Conservation (phyloP, 768 basidiomycete species). For the Auriscalpium microsporum region DNA sequence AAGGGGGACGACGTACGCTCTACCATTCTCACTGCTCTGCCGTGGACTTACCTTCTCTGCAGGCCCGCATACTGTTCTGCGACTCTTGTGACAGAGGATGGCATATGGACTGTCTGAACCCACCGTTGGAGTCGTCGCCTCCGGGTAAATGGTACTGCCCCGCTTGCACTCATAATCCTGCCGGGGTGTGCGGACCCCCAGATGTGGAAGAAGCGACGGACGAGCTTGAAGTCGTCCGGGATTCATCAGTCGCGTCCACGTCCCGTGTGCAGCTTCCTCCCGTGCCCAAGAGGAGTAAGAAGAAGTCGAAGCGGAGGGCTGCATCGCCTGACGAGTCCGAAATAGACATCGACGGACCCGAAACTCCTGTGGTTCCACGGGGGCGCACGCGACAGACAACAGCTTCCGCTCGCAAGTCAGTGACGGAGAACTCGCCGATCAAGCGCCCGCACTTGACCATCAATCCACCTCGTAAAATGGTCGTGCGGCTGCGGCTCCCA, state of each 20-base stretch:
- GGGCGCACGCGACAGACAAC: slow-evolving; percentile 4
- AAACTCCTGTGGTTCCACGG: slow-evolving; percentile 11
- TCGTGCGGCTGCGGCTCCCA: slow-evolving; percentile 47
- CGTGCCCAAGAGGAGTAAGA: slow-evolving; percentile 8
- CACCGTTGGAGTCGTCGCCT: slow-evolving; percentile 63
- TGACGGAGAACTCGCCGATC: neutral
- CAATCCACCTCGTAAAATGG: slow-evolving; percentile 27
- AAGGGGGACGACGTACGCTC: slow-evolving; percentile 77
- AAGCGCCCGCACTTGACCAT: slow-evolving; percentile 18
- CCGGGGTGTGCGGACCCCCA: slow-evolving; percentile 12
- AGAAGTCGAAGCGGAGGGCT: slow-evolving; percentile 22
- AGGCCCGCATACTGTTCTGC: slow-evolving; percentile 83
- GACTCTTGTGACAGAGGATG: slow-evolving; percentile 93
- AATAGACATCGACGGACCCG: slow-evolving; percentile 21
- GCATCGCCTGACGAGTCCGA: slow-evolving; percentile 21
- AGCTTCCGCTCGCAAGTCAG: neutral
- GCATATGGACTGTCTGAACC: slow-evolving; percentile 75
- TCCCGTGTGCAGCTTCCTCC: slow-evolving; percentile 20
- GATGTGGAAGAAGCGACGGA: neutral
- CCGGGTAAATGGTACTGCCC: slow-evolving; percentile 77
- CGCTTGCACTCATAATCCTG: slow-evolving; percentile 29
- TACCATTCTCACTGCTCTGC: slow-evolving; percentile 7
- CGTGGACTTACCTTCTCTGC: slow-evolving; percentile 15
- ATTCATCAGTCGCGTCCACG: slow-evolving; percentile 37
- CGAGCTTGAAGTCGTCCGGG: slow-evolving; percentile 16